Base-by-base conservation (phyloP, 2,329 filamentous ascomycete genomes). In the Chrysosporium keratinophilum region DNA sequence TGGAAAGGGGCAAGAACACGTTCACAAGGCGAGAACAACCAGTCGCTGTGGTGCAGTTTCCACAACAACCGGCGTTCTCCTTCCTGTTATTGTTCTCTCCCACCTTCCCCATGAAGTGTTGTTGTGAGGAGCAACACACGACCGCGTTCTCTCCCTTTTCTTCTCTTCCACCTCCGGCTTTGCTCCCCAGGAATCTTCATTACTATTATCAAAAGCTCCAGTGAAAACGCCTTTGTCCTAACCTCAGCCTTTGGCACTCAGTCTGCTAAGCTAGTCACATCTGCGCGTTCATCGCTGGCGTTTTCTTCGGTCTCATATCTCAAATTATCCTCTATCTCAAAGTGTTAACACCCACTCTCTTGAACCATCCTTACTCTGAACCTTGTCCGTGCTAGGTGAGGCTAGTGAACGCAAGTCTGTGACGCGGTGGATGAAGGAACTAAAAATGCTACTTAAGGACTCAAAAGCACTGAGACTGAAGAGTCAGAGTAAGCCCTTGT, bases 61-160 rank as follows among this genome's bases (percentile, higher is more conserved):
- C 40, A 51, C 9, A 34, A n/a, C 15, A 23, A 31, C 37, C 33
- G 2, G 7, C 40, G 10, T 2, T 11, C 20, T 23, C 49, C 17
- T 43, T 51, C 17, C 40, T 20, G 4, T 7, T 5, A 11, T 23
- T n/a, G 6, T 2, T 17, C 10, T 17, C 28, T 7, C 31, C n/a
- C 31, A 28, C 49, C 49, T 51, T 51, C 49, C 49, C 28, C 15
- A 10, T 43, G 23, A 15, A 42, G 47, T 50, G 33, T 49, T 49
- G 34, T 40, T 49, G 33, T 48, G 14, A 28, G n/a, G n/a, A 28
- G 23, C 23, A 28, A 7, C 23, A 28, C 23, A 28, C 23, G 23
- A 28, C 23, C 23, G 23, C 23, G 23, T 7, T 28, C 23, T 28
- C 23, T 28, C 41, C 20, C 35, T 34, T 35, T 23, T 42, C 10